A percentile compares a stretch with the other conserved stretches of the same genome.
phyloP scores from a whole-genome alignment of 2,329 filamentous ascomycete species.

The Calonectria leucothoes region DNA sequence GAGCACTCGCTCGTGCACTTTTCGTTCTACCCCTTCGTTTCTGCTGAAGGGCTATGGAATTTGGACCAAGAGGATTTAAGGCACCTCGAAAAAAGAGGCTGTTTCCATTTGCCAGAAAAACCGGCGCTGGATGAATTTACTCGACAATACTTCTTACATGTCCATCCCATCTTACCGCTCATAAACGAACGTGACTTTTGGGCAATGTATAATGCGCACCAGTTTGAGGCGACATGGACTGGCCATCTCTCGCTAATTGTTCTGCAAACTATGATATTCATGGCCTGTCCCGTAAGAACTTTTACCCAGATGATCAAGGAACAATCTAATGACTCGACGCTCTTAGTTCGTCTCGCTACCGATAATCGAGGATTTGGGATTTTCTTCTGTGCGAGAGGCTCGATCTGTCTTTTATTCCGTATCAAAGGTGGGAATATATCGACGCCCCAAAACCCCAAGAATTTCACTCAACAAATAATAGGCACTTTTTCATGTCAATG shows the following conservation, averaged over 20 bases:
- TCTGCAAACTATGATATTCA: conserved; percentile 33
- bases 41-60: not conserved
- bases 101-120: conserved; percentile 30
- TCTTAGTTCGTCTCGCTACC: not conserved
- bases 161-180: conserved; percentile 37
- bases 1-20: conserved; percentile 1
- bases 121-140: conserved; percentile 32
- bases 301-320: not conserved
- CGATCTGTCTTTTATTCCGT: not conserved
- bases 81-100: conserved; percentile 18
- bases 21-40: conserved; percentile 13
- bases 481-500: conserved; percentile 2
- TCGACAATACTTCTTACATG: conserved; percentile 35
- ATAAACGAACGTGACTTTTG: conserved; percentile 36
- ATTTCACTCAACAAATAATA: not conserved
- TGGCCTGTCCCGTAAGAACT: conserved; percentile 28
- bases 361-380: not conserved
- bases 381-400: not conserved
- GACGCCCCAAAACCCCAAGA: not conserved
- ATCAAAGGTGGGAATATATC: conserved; percentile 7
- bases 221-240: not conserved
- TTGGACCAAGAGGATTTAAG: not conserved
- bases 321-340: not conserved
- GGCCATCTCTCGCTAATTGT: conserved; percentile 20
- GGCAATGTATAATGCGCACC: conserved; percentile 27